Conservation (phyloP, 2,329 filamentous ascomycete genomes). For the Xylaria sp. region DNA sequence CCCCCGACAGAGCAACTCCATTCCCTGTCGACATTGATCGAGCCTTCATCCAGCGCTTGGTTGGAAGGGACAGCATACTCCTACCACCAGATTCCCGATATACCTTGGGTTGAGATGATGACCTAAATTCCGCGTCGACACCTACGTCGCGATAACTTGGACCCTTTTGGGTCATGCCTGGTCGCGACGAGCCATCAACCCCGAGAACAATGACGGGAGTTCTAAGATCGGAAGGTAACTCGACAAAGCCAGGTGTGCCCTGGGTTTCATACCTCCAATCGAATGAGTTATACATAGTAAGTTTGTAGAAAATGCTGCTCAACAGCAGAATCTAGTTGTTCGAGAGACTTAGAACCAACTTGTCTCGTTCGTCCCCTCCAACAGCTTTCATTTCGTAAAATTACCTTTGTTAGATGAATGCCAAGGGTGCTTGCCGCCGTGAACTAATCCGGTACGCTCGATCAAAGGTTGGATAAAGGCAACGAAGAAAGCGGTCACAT, state of each 20-base stretch:
- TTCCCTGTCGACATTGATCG: neutral
- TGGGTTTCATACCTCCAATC: slow-evolving; percentile 20
- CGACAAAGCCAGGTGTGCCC: slow-evolving; percentile 10
- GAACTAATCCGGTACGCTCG: slow-evolving; percentile 1
- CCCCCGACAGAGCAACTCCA: neutral
- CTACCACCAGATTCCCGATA: neutral
- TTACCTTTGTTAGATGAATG: slow-evolving; percentile 7
- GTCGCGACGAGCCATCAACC: neutral
- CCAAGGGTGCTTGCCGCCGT: neutral
- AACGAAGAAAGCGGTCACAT: neutral
- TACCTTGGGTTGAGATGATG: neutral
- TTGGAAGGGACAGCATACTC: neutral
- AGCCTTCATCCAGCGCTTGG: neutral
- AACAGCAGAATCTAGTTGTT: neutral
- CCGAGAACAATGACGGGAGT: neutral
- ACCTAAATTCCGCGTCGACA: neutral
- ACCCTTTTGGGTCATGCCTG: neutral
- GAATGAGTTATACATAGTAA: slow-evolving; percentile 22
- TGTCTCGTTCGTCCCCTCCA: neutral
- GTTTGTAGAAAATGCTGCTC: neutral
- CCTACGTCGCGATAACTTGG: slow-evolving; percentile 5
- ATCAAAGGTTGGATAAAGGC: neutral
- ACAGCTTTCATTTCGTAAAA: neutral
- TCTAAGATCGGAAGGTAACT: neutral
- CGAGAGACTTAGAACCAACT: neutral